Evolutionary conservation across 805 yeast genomes (phyloP), one percentile per base, ranked within the genome.

Genomic region (Wickerhamomyces bovis): DNA sequence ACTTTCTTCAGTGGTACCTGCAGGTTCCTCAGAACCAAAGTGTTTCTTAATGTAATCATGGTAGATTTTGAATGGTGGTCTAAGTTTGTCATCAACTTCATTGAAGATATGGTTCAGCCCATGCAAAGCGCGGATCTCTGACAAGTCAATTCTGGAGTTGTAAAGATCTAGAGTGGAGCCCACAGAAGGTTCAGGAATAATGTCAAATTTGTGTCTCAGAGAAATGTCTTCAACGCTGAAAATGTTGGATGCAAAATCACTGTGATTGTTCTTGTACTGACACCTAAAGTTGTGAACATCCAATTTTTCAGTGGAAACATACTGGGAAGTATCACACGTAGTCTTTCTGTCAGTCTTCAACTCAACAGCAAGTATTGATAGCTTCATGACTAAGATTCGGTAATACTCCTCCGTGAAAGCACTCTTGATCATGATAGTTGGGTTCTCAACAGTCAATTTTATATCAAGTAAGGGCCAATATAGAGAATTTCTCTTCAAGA

Each of bases 381-480:
- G 40, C 49, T 60, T 46, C 52, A 62, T 18, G 39, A 65, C 55
- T 16, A 68, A 49, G 19, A 70, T 56, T 49, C 62, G 59, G 40
- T 57, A 52, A 35, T 61, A 62, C 31, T 65, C 35, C 3, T 63
- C 53, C n/a, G 65, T 57, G 42, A 60, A 54, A 1, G 50, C 51
- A 47, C 66, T 64, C 26, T 65, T 67, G 8, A 68, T 43, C 39
- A 69, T 56, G 18, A 69, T 7, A 18, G 63, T 62, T 2, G 73
- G 65, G 49, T 71, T 73, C 48, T 71, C 76, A 15, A 70, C 44
- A 0, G 68, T 70, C 15, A 70, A 42, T 47, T 67, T 70, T 4
- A 68, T 38, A 36, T 62, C 64, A 18, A 70, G 38, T 13, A 56
- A 39, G 0, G 76, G 75, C 47, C 70, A 57, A 21, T 68, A 44